Evolutionary conservation across 371 early-diverging fungal species (phyloP), one percentile per base, ranked within the genome.

Genomic region (Mortierella polycephala): DNA sequence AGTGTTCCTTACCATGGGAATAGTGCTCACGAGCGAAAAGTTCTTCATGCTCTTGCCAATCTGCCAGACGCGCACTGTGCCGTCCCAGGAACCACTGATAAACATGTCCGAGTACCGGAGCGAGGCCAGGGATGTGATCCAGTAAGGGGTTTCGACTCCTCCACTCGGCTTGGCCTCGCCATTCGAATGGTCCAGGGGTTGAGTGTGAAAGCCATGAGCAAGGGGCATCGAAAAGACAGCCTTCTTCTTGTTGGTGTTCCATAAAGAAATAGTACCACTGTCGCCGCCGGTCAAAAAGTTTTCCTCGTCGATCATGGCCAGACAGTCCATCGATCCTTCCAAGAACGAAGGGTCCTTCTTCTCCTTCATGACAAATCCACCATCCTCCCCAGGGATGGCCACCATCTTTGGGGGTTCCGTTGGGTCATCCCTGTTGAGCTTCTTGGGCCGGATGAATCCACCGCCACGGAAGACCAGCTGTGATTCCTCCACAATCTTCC

Each of bases 401-500:
- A 83, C 68, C 51, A 75, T 62, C 45, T 70, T 64, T n/a, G n/a
- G n/a, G n/a, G 81, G 62, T 30, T 66, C 71, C 16, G 70, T 76
- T 13, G 61, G 42, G 14, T 55, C 64, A 13, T 61, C 64, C 13
- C 47, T 59, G 62, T 30, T 69, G 44, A 70, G 47, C 51, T 62
- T 64, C 64, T 68, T 81, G 44, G 73, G 81, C 10, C 65, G 56
- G 42, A 60, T 59, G 41, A 75, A 58, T 46, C 75, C 88, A 14
- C 96, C 95, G 42, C 91, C 96, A 47, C 97, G 88, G 83, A 94
- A 99, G 16, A 98, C 93, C 16, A 98, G 81, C 82, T 98, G 98
- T 12, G 93, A 89, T 73, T 96, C 96, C 55, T 99, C 97, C 30
- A 91, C 87, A 67, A 98, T 93, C 83, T 97, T 97, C 98, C 98